phyloP scores from a whole-genome alignment of 768 basidiomycete genomes.

The Tylopilus sp. region DNA sequence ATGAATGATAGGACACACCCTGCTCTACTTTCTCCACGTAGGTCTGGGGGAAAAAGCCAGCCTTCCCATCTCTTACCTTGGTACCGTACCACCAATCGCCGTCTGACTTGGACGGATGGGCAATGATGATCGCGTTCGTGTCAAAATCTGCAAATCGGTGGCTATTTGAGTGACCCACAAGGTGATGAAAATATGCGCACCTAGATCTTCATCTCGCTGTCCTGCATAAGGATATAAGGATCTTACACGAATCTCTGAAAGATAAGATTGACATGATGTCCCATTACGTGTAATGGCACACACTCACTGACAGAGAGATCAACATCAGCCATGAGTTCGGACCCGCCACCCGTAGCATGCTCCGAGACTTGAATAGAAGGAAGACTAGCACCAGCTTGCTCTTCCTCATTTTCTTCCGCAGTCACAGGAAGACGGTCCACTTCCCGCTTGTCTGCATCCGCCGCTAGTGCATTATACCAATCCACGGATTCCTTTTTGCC shows the following conservation, averaged over 20 bases:
- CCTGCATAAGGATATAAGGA: slow-evolving; percentile 84
- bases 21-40: slow-evolving; percentile 74
- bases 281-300: too few species aligned
- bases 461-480: slow-evolving; percentile 88
- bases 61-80: slow-evolving; percentile 55
- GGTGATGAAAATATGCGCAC: slow-evolving; percentile 43
- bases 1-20: slow-evolving; percentile 36
- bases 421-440: slow-evolving; percentile 48
- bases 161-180: not conserved
- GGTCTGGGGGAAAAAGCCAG: slow-evolving; percentile 87
- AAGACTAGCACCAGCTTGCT: slow-evolving; percentile 23
- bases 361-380: slow-evolving; percentile 61
- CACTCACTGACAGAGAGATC: slow-evolving; percentile 58
- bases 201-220: slow-evolving; percentile 84
- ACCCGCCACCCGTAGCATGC: slow-evolving; percentile 34
- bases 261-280: not conserved
- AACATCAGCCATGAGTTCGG: slow-evolving; percentile 67
- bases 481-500: slow-evolving; percentile 78
- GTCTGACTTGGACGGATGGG: slow-evolving; percentile 80
- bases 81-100: slow-evolving; percentile 96
- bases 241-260: slow-evolving; percentile 67
- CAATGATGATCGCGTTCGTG: slow-evolving; percentile 73
- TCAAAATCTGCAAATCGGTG: slow-evolving; percentile 57
- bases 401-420: slow-evolving; percentile 61
- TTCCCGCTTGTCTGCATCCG: slow-evolving; percentile 48